phyloP scores from a whole-genome alignment of 2,329 filamentous ascomycete species.

The Alternaria triticimaculans region DNA sequence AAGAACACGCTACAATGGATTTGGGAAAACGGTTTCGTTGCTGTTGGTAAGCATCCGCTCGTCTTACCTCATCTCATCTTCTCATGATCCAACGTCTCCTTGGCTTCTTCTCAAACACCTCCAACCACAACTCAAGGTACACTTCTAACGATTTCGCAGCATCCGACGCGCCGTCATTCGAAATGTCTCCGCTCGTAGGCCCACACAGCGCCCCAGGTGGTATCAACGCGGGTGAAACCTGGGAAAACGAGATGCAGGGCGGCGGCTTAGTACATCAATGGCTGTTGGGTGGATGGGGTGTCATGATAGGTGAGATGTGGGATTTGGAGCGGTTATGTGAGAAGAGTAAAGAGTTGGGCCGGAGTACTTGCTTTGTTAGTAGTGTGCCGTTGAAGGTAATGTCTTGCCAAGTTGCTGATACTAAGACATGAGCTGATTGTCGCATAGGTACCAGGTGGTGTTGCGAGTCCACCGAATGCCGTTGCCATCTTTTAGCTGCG shows the following conservation, averaged over 20 bases:
- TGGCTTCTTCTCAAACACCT: neutral
- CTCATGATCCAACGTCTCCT: neutral
- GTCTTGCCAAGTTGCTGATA: neutral
- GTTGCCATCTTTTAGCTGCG: constrained; percentile 43
- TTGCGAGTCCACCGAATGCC: constrained; percentile 48
- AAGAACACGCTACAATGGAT: constrained; percentile 52
- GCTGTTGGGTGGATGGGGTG: constrained; percentile 43
- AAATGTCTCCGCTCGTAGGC: constrained; percentile 51
- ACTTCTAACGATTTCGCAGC: constrained; percentile 24
- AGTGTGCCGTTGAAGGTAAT: constrained; percentile 63
- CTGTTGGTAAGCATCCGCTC: constrained; percentile 38
- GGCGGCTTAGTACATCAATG: constrained; percentile 45
- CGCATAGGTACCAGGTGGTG: constrained; percentile 56
- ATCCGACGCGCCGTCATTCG: constrained; percentile 53
- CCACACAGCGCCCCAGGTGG: constrained; percentile 39
- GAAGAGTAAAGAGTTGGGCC: constrained; percentile 59
- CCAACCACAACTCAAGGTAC: neutral
- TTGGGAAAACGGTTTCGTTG: constrained; percentile 56
- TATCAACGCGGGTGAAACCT: constrained; percentile 43
- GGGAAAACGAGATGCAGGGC: constrained; percentile 46
- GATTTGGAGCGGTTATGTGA: constrained; percentile 59
- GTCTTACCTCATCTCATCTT: neutral
- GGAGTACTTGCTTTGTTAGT: constrained; percentile 67
- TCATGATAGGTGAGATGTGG: constrained; percentile 51
- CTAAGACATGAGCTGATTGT: neutral